Evolutionary conservation across 139 green algal species (phyloP), one percentile per base, ranked within the genome.

Genomic region (Chlorella sp.): DNA sequence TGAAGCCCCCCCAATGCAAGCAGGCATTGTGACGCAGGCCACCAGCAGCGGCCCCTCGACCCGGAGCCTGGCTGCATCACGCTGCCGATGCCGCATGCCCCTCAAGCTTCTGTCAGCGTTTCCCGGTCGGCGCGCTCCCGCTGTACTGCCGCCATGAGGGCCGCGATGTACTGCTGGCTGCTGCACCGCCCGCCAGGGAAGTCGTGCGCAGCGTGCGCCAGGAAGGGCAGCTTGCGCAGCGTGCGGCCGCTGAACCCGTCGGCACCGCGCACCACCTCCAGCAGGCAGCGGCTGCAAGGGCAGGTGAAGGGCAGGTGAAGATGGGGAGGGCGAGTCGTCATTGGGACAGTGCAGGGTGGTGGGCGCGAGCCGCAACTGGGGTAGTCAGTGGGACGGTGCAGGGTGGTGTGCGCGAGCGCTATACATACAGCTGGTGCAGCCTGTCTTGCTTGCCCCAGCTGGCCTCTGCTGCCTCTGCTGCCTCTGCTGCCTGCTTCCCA

Each of bases 151-250:
- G 78, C 61, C 61, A 71, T 28, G 34, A 90, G 87, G 1, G 87
- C 87, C 3, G 26, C 14, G 24, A 90, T 78, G 32, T 68, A 90
- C 61, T 86, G 87, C 61, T 75, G 79, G 78, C 69, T 42, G 22
- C 14, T 60, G 87, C 78, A 86, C 14, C 87, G 37, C 61, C 87
- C 87, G 9, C 87, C 87, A 5, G 87, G 64, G 7, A 90, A 73
- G 39, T 86, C 79, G 21, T 71, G 22, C 0, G 64, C 61, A 0
- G 94, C 95, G 73, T 98, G 94, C 64, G 96, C 94, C 73, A 98
- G 91, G 91, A 98, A 98, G 3, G 96, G 96, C 86, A 98, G 92
- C 91, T 97, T 98, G 24, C 96, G 90, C 64, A 98, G 92, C 7
- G 93, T 91, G 28, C 96, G 91, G 3, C 96, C 96, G 64, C 92